Percentiles rank a stretch among this genome's conserved stretches.
These are phyloP conservation scores for Abortiporus biennis DNA, from an alignment of 1,284 basidiomycete genomes.

Conservation along the genomic window DNA sequence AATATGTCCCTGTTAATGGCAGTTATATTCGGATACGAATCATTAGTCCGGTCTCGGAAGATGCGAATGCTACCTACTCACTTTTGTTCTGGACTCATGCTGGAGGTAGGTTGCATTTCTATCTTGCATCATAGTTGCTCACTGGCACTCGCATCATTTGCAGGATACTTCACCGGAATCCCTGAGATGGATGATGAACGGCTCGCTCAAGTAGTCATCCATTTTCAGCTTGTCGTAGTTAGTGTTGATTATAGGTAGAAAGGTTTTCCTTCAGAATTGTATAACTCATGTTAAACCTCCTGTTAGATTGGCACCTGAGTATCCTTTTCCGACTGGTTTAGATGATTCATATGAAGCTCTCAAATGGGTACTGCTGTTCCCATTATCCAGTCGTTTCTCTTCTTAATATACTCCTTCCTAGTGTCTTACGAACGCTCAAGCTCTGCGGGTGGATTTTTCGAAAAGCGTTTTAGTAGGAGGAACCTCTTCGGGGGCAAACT, in stretches of 20 bases:
- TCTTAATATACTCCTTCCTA: background rate
- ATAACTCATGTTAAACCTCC: background rate
- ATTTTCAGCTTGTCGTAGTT: conserved; percentile 13
- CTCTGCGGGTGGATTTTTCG: too few species aligned
- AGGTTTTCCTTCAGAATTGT: background rate
- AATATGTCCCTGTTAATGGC: background rate
- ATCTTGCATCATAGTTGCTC: background rate
- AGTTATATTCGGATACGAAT: conserved; percentile 4
- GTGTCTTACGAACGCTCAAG: background rate
- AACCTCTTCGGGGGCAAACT: conserved; percentile 18
- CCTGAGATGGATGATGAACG: conserved; percentile 11
- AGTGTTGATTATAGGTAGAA: conserved; percentile 17
- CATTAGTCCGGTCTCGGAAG: too few species aligned
- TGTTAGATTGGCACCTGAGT: conserved; percentile 29
- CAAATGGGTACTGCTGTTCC: conserved; percentile 21
- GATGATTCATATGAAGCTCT: conserved; percentile 31
- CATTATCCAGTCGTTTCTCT: background rate
- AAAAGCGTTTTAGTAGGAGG: conserved; percentile 19
- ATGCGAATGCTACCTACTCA: too few species aligned
- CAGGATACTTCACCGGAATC: conserved; percentile 11
- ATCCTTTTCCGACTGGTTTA: conserved; percentile 31
- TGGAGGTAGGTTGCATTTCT: too few species aligned
- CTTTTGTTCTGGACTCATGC: background rate
- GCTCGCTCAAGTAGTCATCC: conserved; percentile 9
- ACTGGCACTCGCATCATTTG: background rate